Percentiles rank a stretch among this genome's conserved stretches.
Evolutionary conservation across 768 basidiomycete genomes (phyloP).

Genomic region (Lentinus tigrinus): DNA sequence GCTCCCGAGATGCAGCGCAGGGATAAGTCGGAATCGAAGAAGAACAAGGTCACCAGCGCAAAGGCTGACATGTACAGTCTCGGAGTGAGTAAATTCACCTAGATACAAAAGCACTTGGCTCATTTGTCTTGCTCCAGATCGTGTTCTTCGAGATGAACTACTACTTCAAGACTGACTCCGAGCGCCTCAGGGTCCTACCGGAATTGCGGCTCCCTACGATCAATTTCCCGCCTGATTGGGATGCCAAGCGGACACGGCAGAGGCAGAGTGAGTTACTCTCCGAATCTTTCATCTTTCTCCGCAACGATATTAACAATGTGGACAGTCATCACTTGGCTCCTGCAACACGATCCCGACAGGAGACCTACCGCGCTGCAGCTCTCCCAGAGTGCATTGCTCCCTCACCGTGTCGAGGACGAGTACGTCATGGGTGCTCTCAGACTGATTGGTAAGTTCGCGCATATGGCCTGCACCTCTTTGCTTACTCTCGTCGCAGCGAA

Average conservation of each 20-base stretch:
- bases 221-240: conserved; percentile 79
- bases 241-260: conserved; percentile 55
- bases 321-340: conserved; percentile 74
- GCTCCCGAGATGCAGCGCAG: conserved; percentile 84
- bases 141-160: conserved; percentile 99
- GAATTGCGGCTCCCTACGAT: conserved; percentile 71
- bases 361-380: conserved; percentile 84
- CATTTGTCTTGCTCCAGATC: conserved; percentile 47
- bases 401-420: conserved; percentile 77
- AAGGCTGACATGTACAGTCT: conserved; percentile 96
- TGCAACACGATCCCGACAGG: conserved; percentile 77
- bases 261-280: conserved; percentile 56
- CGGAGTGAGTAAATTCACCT: conserved; percentile 53
- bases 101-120: neutral
- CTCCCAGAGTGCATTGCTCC: conserved; percentile 75
- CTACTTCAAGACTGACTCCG: conserved; percentile 74
- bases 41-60: conserved; percentile 50
- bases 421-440: conserved; percentile 78
- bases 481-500: conserved; percentile 47
- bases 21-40: neutral
- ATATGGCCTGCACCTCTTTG: too few species aligned
- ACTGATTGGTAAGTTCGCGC: conserved; percentile 60
- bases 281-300: too few species aligned
- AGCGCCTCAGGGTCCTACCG: conserved; percentile 82
- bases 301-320: neutral